Percentiles rank a stretch among this genome's conserved stretches.
Conservation (phyloP, 2,329 filamentous ascomycete genomes). For the Scedosporium boydii region DNA sequence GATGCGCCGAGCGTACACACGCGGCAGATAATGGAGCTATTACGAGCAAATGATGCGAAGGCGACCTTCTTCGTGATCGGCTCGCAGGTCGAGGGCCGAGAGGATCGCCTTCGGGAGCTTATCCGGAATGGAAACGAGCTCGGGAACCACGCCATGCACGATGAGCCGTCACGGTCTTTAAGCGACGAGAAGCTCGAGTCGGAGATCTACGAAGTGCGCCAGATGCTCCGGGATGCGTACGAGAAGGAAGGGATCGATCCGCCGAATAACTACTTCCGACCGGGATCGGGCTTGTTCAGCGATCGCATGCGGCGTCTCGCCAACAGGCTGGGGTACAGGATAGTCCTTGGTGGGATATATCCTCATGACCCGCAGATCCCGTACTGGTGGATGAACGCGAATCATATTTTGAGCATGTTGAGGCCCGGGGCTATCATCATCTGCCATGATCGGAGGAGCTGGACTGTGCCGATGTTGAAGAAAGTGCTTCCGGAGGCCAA, state of each 20-base stretch:
- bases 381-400: slow-evolving; percentile 59
- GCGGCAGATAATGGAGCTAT: slow-evolving; percentile 54
- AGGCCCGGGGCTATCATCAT: slow-evolving; percentile 71
- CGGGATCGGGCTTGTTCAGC: slow-evolving; percentile 78
- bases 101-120: slow-evolving; percentile 45
- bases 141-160: slow-evolving; percentile 82
- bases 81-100: slow-evolving; percentile 52
- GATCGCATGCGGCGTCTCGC: slow-evolving; percentile 55
- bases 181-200: slow-evolving; percentile 45
- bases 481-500: slow-evolving; percentile 63
- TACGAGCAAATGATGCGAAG: slow-evolving; percentile 55
- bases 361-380: slow-evolving; percentile 84
- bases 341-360: slow-evolving; percentile 79
- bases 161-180: slow-evolving; percentile 63
- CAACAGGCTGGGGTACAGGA: slow-evolving; percentile 51
- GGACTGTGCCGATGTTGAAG: slow-evolving; percentile 72
- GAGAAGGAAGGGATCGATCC: slow-evolving; percentile 26
- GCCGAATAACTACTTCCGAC: slow-evolving; percentile 63
- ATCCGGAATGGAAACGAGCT: slow-evolving; percentile 60
- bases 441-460: slow-evolving; percentile 75
- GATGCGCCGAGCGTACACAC: slow-evolving; percentile 73
- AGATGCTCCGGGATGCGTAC: slow-evolving; percentile 49
- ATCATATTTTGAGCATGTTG: slow-evolving; percentile 72
- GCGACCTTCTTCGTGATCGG: slow-evolving; percentile 91
- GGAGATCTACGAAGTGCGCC: slow-evolving; percentile 59